A percentile compares a stretch with the other conserved stretches of the same genome.
These are phyloP conservation scores for Aspergillus diversus DNA, from an alignment of 495 filamentous ascomycete genomes.

Conservation along the genomic window DNA sequence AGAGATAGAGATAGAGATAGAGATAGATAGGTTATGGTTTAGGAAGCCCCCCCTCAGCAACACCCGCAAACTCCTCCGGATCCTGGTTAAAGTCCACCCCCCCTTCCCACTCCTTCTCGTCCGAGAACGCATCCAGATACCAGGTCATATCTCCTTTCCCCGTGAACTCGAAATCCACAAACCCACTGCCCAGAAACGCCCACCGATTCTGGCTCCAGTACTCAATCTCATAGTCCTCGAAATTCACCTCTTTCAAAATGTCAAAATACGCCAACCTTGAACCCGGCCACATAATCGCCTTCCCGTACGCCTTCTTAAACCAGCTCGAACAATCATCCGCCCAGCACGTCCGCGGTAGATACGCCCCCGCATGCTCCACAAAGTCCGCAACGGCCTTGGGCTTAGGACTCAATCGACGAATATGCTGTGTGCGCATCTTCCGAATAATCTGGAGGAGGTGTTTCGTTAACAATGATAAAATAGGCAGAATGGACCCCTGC, in stretches of 20 bases:
- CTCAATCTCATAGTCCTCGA: conserved; percentile 47
- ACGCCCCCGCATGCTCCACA: conserved; percentile 33
- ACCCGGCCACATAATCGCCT: conserved; percentile 16
- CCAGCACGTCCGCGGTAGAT: conserved; percentile 41
- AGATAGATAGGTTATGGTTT: not conserved
- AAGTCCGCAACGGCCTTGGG: conserved; percentile 36
- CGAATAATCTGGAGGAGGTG: conserved; percentile 44
- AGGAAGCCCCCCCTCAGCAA: not conserved
- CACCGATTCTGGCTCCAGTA: conserved; percentile 15
- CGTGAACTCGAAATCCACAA: conserved; percentile 8
- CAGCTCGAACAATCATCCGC: conserved; percentile 39
- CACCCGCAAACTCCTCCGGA: not conserved
- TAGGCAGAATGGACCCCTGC: conserved; percentile 32
- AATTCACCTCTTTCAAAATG: conserved; percentile 40
- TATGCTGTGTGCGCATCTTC: conserved; percentile 34
- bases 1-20: not conserved
- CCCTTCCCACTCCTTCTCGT: not conserved
- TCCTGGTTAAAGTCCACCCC: not conserved
- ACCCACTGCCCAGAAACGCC: conserved; percentile 15
- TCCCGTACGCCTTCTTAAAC: conserved; percentile 35
- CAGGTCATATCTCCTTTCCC: conserved; percentile 1
- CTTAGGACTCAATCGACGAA: conserved; percentile 15
- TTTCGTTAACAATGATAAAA: conserved; percentile 38
- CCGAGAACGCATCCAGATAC: conserved; percentile 8
- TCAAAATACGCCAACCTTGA: conserved; percentile 53